A percentile compares a stretch with the other conserved stretches of the same genome.
Conservation (phyloP, 2,329 filamentous ascomycete species). For the Dactylellina drechsleri region DNA sequence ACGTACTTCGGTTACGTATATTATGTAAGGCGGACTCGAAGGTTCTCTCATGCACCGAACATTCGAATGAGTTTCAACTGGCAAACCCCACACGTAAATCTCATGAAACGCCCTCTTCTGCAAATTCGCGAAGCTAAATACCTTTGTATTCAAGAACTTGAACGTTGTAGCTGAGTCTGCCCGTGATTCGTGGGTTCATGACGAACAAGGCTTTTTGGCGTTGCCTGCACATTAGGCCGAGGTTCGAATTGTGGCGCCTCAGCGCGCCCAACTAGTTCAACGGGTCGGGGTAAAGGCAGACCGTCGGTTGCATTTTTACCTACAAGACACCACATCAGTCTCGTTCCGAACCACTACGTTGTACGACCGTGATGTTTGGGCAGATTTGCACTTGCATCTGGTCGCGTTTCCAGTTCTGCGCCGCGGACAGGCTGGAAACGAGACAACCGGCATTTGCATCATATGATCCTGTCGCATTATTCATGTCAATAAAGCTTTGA, state of each 20-base stretch:
- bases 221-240: conserved; percentile 7
- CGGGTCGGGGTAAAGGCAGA: conserved; percentile 35
- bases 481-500: too few relatives aligned
- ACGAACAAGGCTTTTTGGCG: conserved; percentile 6
- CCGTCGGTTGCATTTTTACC: conserved; percentile 29
- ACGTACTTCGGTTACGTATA: conserved; percentile 37
- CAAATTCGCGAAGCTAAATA: too few relatives aligned
- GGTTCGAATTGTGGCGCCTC: conserved; percentile 3
- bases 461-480: too few relatives aligned
- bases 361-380: not conserved
- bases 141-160: too few relatives aligned
- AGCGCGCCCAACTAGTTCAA: not conserved
- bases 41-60: conserved; percentile 14
- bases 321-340: not conserved
- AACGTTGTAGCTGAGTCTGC: too few relatives aligned
- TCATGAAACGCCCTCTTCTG: too few relatives aligned
- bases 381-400: conserved; percentile 1
- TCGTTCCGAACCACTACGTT: conserved; percentile 24
- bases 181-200: not conserved
- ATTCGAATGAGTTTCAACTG: not conserved
- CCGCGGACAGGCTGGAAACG: too few relatives aligned
- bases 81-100: not conserved
- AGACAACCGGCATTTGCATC: too few relatives aligned
- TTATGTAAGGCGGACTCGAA: conserved; percentile 49
- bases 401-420: not conserved